A percentile compares a stretch with the other conserved stretches of the same genome.
These are phyloP conservation scores for Leccinum pallidistipes DNA, from an alignment of 1,284 basidiomycete genomes.

Conservation along the genomic window DNA sequence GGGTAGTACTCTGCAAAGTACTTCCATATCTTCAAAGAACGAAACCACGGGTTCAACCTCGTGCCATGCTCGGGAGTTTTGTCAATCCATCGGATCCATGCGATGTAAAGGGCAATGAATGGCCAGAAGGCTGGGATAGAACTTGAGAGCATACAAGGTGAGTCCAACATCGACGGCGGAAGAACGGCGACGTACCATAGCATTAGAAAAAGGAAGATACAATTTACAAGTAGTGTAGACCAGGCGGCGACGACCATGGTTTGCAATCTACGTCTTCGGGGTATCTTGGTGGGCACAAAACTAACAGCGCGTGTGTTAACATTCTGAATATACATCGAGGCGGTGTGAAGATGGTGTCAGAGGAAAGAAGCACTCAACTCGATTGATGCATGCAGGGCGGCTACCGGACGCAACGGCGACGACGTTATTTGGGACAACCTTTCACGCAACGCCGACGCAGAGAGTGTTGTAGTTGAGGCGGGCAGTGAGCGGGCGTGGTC, in stretches of 20 bases:
- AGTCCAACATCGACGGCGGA: conserved; percentile 1
- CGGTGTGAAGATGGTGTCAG: neutral
- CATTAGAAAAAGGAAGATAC: conserved; percentile 70
- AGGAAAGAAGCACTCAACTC: conserved; percentile 49
- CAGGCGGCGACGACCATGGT: conserved; percentile 86
- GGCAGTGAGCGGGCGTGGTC: conserved; percentile 20
- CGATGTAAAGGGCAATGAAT: conserved; percentile 74
- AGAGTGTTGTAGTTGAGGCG: conserved; percentile 37
- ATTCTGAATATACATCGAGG: neutral
- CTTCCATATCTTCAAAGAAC: conserved; percentile 72
- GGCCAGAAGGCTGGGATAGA: conserved; percentile 92
- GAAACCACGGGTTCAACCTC: conserved; percentile 75
- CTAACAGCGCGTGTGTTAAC: conserved; percentile 36
- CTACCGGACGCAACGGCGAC: conserved; percentile 57
- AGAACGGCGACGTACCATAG: conserved; percentile 61
- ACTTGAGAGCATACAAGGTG: conserved; percentile 43
- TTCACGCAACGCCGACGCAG: conserved; percentile 54
- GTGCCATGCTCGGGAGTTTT: conserved; percentile 79
- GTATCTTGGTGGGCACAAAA: conserved; percentile 73
- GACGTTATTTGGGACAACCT: conserved; percentile 55
- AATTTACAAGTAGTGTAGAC: conserved; percentile 79
- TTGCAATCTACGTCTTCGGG: conserved; percentile 80
- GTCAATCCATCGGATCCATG: conserved; percentile 83
- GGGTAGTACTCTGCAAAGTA: conserved; percentile 95
- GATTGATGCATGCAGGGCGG: conserved; percentile 63